A percentile compares a stretch with the other conserved stretches of the same genome.
These are phyloP conservation scores for Populus hybrid DNA, from an alignment of 441 rosid genomes.

Conservation along the genomic window DNA sequence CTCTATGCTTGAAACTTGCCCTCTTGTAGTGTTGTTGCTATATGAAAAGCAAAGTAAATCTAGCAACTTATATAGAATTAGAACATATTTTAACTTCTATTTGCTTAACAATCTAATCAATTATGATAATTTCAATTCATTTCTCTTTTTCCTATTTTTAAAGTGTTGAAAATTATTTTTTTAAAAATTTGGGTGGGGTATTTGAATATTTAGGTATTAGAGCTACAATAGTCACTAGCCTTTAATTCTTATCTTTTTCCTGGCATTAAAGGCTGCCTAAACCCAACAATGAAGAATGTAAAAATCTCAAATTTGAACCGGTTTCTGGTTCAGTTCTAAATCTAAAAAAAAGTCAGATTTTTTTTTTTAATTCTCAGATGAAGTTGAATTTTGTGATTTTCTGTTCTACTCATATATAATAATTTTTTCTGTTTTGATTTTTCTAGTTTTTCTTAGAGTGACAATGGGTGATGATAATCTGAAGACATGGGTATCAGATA, in stretches of 20 bases:
- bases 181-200: background rate
- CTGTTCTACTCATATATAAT: too few relatives aligned
- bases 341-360: too few relatives aligned
- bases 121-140: background rate
- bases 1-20: constrained; percentile 4
- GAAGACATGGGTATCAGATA: constrained; percentile 85
- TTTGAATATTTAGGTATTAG: background rate
- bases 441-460: constrained; percentile 16
- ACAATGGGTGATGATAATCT: constrained; percentile 58
- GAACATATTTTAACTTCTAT: background rate
- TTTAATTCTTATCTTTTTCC: too few relatives aligned
- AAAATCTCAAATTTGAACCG: background rate
- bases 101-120: background rate
- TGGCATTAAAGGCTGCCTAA: too few relatives aligned
- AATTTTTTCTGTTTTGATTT: too few relatives aligned
- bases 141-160: background rate
- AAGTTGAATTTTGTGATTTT: background rate
- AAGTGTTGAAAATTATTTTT: background rate
- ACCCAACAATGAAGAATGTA: background rate
- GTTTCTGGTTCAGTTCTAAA: too few relatives aligned
- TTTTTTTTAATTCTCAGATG: too few relatives aligned
- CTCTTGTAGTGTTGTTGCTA: background rate
- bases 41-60: background rate
- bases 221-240: background rate
- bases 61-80: background rate